Evolutionary conservation across 305 asterid genomes (phyloP), one percentile per base, ranked within the genome.

Genomic region (Caryopteris hybrid): DNA sequence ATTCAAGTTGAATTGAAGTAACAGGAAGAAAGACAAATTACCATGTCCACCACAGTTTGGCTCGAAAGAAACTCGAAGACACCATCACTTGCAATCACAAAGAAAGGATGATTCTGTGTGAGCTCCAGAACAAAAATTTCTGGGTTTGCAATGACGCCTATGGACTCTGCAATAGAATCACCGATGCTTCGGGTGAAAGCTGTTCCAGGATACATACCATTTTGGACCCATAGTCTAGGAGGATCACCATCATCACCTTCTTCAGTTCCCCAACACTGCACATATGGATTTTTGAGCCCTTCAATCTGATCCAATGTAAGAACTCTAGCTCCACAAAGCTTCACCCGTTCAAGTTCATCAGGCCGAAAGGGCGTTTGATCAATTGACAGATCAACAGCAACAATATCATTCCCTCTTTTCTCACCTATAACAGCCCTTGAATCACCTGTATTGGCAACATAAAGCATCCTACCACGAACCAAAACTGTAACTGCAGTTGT

Each of bases 191-290:
- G 83, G 4, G 99, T 89, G 78, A 93, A 93, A 73, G 97, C 99
- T 4, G 99, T 93, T 65, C 99, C 99, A 10, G 99, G 99, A 81
- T 93, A 93, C 96, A 90, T 93, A 56, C 99, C 99, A 79, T 90
- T 91, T 78, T 80, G 95, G 71, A 93, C 97, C 99, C 99, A 93
- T 47, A 93, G 70, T 64, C 99, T 85, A 54, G 99, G 99, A 69
- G 99, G 99, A 85, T 93, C 99, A 61, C 99, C 97, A 64, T 93
- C 97, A 79, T 92, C 98, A 42, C 53, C 91, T 88, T 92, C 98
- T 83, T 90, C 99, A 68, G 94, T 88, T 53, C 86, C 97, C 99
- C 99, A 93, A 78, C 96, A 88, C 71, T 86, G 96, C 71, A 83
- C 86, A 60, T 88, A 83, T 20, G 93, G 88, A 65, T 86, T 81